Base-by-base conservation (phyloP, 495 filamentous ascomycete species). In the Tuber calosporum region DNA sequence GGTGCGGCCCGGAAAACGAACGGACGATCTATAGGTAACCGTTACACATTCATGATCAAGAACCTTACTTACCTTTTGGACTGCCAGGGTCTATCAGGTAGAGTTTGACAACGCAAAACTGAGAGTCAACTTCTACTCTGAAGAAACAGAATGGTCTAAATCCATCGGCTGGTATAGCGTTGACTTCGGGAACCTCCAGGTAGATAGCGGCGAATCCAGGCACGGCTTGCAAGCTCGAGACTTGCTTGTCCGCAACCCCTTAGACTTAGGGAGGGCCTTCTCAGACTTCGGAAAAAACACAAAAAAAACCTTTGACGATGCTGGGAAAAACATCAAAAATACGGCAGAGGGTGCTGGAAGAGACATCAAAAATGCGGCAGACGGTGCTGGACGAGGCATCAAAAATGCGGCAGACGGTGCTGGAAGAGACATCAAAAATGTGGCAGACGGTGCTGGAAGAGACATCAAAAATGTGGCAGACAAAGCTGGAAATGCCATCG, bases 101-200 rank as follows among this genome's bases (percentile, higher is more conserved):
- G 66, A 72, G 17, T 72, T 71, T 41, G 69, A 71, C n/a, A 40
- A 53, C 26, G 73, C 42, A 26, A 66, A 71, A 22, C 20, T 68
- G 7, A 72, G 62, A 17, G 73, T 71, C 9, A 45, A 41, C 13
- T 75, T 75, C 36, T 75, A 71, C 22, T 69, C 73, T 34, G 73
- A 67, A 26, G 38, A 68, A 37, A 72, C 45, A 3, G 69, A 68
- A 19, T 75, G 69, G 73, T 53, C 38, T 39, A 41, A 68, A 38
- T 58, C 48, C 15, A 66, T 66, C 19, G 73, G 73, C 37, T 58
- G 66, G 17, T 71, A 71, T 36, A 66, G 43, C 9, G 66, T 75
- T 36, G 73, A 72, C 39, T 74, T 66, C 48, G 73, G 73, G n/a
- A 67, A n/a, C 42, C 38, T 74, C 36, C 19, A 36, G 8, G 45